Evolutionary conservation across 805 yeast species (phyloP).

Genomic region (Kluyveromyces wickerhamii): DNA sequence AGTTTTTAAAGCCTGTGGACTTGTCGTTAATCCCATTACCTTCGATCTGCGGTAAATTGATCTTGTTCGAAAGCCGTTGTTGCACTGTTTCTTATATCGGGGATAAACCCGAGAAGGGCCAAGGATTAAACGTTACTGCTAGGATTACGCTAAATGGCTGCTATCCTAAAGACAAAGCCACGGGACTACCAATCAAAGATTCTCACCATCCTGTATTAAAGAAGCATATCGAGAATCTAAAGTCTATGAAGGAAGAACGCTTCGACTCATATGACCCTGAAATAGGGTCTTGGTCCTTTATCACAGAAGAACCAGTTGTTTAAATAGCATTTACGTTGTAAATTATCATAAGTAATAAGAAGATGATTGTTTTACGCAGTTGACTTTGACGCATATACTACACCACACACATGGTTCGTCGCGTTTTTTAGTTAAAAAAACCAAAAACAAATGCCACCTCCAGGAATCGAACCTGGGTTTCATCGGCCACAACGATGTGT

Average conservation of each 20-base stretch:
- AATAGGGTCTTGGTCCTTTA: conserved; percentile 65
- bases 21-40: conserved; percentile 57
- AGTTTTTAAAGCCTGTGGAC: conserved; percentile 77
- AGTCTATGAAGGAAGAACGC: conserved; percentile 47
- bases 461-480: conserved; percentile 71
- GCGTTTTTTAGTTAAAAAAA: no score
- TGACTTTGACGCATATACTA: no score
- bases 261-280: conserved; percentile 73
- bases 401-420: no score
- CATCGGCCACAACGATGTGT: conserved; percentile 68
- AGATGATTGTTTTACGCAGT: no score
- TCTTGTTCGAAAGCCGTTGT: conserved; percentile 51
- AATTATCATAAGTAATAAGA: no score
- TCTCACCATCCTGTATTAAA: conserved; percentile 63
- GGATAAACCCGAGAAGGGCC: conserved; percentile 56
- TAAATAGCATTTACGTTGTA: no score
- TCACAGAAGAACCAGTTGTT: conserved; percentile 23
- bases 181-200: conserved; percentile 67
- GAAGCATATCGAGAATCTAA: conserved; percentile 61
- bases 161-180: conserved; percentile 69
- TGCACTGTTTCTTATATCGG: conserved; percentile 43
- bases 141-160: conserved; percentile 69
- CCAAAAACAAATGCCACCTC: conserved; percentile 44
- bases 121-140: conserved; percentile 76
- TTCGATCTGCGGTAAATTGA: conserved; percentile 56